Evolutionary conservation across 805 yeast genomes (phyloP).

Genomic region (Kodamaea laetipori): DNA sequence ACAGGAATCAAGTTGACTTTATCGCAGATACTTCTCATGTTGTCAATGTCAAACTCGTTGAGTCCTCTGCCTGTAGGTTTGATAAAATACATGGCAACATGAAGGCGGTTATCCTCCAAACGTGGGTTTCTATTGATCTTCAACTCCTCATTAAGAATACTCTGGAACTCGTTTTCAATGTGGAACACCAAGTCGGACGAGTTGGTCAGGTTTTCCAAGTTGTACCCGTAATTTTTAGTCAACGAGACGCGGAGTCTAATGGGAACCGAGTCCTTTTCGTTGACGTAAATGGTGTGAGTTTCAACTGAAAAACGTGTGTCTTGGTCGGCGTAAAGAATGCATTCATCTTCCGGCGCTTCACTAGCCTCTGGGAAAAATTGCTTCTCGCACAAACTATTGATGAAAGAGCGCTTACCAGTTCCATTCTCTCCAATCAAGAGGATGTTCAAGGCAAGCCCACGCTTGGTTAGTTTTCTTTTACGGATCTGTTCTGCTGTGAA

Average conservation of each 20-base stretch:
- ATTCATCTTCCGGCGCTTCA: neutral
- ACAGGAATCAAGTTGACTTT: constrained; percentile 84
- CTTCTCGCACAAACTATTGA: constrained; percentile 64
- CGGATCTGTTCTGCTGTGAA: constrained; percentile 25
- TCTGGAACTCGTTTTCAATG: constrained; percentile 14
- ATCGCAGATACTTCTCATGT: constrained; percentile 68
- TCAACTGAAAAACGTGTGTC: constrained; percentile 16
- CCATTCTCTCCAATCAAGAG: constrained; percentile 43
- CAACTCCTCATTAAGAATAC: constrained; percentile 16
- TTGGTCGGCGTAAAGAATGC: constrained; percentile 3
- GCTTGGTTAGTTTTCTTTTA: constrained; percentile 22
- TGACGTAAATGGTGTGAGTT: constrained; percentile 15
- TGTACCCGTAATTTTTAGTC: constrained; percentile 29
- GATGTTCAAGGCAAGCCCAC: constrained; percentile 28
- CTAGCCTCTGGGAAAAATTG: constrained; percentile 9
- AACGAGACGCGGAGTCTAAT: constrained; percentile 22
- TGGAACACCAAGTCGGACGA: constrained; percentile 12
- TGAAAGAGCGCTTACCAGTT: constrained; percentile 70
- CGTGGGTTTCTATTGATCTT: constrained; percentile 18
- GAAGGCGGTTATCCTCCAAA: constrained; percentile 24
- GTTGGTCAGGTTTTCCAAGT: constrained; percentile 23
- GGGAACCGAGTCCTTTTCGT: constrained; percentile 14
- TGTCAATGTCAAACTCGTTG: constrained; percentile 66
- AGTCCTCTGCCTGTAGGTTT: constrained; percentile 29
- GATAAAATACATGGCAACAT: constrained; percentile 29